Base-by-base conservation (phyloP, 2,329 filamentous ascomycete species). In the Penicillium sp. region DNA sequence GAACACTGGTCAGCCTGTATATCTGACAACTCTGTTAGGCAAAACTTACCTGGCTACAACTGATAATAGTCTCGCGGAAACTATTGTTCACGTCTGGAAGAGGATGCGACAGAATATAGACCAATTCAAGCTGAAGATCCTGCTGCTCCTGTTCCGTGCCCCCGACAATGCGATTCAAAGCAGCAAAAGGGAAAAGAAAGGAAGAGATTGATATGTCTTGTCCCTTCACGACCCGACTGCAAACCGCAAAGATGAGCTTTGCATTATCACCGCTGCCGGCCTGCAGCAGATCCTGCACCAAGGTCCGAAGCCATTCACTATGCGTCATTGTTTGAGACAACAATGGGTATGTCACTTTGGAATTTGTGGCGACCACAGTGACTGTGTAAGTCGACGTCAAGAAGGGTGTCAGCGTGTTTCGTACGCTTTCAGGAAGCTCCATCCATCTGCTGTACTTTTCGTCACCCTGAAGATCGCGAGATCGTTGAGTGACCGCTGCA, bases 111-210 rank as follows among this genome's bases (percentile, higher is more conserved):
- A 98, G 71, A 29, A 98, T 83, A 3, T 74, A 77, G 48, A 86
- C 75, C 26, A 98, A 70, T 68, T 98, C 94, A 9, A 73, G 69
- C n/a, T 82, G 74, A 32, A 96, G 77, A 46, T 84, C 77, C 24
- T 78, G 66, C 42, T 81, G 80, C 55, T 90, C 81, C 46, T 77
- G 60, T 26, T 84, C 76, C 1, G 78, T 80, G 24, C 88, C 82
- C 25, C 86, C 86, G 9, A 95, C 76, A 18, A 96, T 80, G 28
- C 91, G 80, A 62, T 96, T 94, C 32, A 96, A 69, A 3, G 88
- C 84, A 12, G 90, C 78, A 64, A 93, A 97, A 0, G 93, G 94
- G 12, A 98, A 76, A 29, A 98, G 74, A 59, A 96, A 97, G 38
- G 86, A 86, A 0, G 90, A 82, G 29, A 95, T 90, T 0, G 86